Evolutionary conservation across 805 yeast species (phyloP).

Genomic region (Saccharomycopsis sp.): DNA sequence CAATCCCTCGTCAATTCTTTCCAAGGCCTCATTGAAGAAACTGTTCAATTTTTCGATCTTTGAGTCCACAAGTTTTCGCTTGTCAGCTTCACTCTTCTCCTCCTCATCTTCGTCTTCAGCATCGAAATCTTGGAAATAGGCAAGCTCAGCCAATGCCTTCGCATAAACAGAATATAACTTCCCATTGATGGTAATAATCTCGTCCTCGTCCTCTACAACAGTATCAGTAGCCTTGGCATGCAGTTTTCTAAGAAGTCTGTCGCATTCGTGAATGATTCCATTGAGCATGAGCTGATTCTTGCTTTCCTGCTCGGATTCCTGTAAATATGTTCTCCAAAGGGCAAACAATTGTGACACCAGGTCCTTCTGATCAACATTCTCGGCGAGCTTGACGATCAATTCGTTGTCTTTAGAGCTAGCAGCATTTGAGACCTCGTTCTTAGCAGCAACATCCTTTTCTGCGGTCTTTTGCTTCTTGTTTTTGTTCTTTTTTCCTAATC

Average conservation of each 20-base stretch:
- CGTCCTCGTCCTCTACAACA: conserved; percentile 23
- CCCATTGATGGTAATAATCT: conserved; percentile 32
- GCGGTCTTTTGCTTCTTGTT: conserved; percentile 26
- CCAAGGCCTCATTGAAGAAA: conserved; percentile 66
- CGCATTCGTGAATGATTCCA: conserved; percentile 92
- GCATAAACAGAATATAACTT: conserved; percentile 72
- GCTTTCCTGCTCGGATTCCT: conserved; percentile 42
- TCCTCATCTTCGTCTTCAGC: conserved; percentile 27
- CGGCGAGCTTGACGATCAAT: conserved; percentile 61
- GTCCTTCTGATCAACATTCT: conserved; percentile 66
- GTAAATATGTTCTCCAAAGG: conserved; percentile 57
- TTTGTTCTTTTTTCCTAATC: conserved; percentile 47
- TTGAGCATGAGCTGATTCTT: conserved; percentile 56
- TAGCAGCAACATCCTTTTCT: neutral
- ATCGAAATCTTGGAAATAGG: conserved; percentile 46
- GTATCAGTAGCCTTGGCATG: conserved; percentile 8
- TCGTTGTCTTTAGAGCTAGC: conserved; percentile 28
- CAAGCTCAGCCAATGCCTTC: conserved; percentile 57
- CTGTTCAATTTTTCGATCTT: conserved; percentile 38
- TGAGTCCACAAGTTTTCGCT: conserved; percentile 11
- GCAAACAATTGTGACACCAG: conserved; percentile 73
- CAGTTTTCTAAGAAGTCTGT: conserved; percentile 53
- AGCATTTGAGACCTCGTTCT: conserved; percentile 11
- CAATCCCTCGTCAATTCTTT: conserved; percentile 53
- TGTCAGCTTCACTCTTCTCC: conserved; percentile 24